A percentile compares a stretch with the other conserved stretches of the same genome.
phyloP scores from a whole-genome alignment of 2,329 filamentous ascomycete species.

The Aspergillus persii region DNA sequence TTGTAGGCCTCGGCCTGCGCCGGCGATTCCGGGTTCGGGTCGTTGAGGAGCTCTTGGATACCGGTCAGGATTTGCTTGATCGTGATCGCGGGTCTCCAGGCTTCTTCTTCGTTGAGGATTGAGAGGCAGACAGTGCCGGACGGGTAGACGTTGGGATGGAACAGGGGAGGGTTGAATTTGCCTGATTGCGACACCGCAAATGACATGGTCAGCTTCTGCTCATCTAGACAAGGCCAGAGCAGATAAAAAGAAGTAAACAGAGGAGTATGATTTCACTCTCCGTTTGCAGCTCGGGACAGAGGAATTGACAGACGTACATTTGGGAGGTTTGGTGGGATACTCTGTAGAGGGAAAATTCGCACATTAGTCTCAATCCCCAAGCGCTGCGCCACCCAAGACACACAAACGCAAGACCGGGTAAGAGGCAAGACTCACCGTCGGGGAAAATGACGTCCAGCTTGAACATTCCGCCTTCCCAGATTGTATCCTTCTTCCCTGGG shows the following conservation, averaged over 20 bases:
- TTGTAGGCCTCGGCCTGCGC: conserved; percentile 98
- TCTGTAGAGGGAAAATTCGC: conserved; percentile 54
- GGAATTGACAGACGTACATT: conserved; percentile 66
- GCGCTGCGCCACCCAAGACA: background rate
- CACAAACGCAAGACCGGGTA: conserved; percentile 1
- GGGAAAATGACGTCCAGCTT: conserved; percentile 92
- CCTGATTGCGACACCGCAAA: conserved; percentile 51
- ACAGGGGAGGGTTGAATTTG: conserved; percentile 94
- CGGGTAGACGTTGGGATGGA: conserved; percentile 98
- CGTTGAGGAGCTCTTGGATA: conserved; percentile 92
- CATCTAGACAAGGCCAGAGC: background rate
- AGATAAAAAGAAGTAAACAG: background rate
- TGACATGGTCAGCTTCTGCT: background rate
- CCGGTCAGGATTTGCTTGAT: conserved; percentile 96
- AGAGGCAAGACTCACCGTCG: conserved; percentile 64
- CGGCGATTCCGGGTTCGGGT: conserved; percentile 94
- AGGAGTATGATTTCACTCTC: background rate
- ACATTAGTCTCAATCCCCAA: conserved; percentile 13
- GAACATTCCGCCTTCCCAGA: conserved; percentile 97
- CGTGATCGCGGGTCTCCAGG: conserved; percentile 97
- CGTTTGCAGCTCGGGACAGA: background rate
- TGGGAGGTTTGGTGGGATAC: conserved; percentile 97
- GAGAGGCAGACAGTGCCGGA: conserved; percentile 96
- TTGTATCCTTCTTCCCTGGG: conserved; percentile 91
- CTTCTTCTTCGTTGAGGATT: conserved; percentile 97